These are phyloP conservation scores for Schizosaccharomyces osmophilus DNA, from an alignment of 805 yeast genomes.

Conservation along the genomic window DNA sequence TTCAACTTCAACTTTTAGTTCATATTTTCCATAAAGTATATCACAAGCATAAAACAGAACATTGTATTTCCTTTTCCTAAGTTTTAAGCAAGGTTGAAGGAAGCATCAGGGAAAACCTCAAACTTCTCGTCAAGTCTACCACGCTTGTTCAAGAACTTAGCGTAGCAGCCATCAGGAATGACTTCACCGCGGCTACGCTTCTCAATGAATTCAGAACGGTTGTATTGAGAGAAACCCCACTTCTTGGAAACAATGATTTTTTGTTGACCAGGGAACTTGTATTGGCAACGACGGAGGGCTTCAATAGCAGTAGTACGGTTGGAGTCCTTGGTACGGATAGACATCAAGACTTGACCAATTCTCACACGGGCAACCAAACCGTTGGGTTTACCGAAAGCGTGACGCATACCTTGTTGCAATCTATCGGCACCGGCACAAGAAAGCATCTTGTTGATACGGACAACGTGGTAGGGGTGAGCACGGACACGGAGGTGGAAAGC, in stretches of 20 bases:
- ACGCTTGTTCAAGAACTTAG: conserved; percentile 89
- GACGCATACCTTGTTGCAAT: conserved; percentile 99
- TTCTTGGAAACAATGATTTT: conserved; percentile 96
- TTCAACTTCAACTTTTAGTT: no score
- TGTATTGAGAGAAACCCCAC: conserved; percentile 99
- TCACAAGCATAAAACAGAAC: no score
- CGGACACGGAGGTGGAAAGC: conserved; percentile 99
- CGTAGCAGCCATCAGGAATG: conserved; percentile 98
- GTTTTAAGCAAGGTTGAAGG: not conserved
- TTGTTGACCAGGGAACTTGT: conserved; percentile 99
- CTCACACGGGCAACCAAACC: conserved; percentile 98
- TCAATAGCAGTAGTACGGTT: conserved; percentile 95
- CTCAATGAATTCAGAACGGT: conserved; percentile 89
- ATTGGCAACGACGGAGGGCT: conserved; percentile 99
- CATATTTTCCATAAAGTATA: no score
- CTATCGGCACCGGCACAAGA: conserved; percentile 99
- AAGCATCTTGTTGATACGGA: conserved; percentile 99
- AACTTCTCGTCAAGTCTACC: conserved; percentile 59
- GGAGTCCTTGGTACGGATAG: conserved; percentile 93
- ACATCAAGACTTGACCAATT: conserved; percentile 95
- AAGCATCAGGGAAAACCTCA: conserved; percentile 8
- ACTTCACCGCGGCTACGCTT: conserved; percentile 95
- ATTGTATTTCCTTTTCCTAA: not conserved
- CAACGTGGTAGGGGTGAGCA: conserved; percentile 99
- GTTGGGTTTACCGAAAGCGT: conserved; percentile 99